These are phyloP conservation scores for Pseudisothecium myosuroides DNA, from an alignment of 225 moss, liverwort and hornwort genomes.

Conservation along the genomic window DNA sequence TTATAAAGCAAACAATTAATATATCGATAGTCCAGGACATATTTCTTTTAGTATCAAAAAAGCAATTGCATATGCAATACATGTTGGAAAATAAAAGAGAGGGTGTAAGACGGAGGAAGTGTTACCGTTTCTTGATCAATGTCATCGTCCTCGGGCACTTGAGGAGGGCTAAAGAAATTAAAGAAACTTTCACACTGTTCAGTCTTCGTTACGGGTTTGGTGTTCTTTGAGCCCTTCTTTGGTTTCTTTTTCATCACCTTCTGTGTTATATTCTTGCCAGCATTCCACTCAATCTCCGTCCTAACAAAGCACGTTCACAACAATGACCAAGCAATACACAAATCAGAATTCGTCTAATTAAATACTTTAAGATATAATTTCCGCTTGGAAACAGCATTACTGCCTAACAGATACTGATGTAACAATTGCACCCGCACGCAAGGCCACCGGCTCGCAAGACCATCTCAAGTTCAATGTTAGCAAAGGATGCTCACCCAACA, in stretches of 20 bases:
- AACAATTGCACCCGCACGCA: not conserved
- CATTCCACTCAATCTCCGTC: slow-evolving; percentile 70
- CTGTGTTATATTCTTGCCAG: slow-evolving; percentile 62
- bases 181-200: slow-evolving; percentile 93
- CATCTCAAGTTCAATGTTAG: not conserved
- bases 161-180: slow-evolving; percentile 84
- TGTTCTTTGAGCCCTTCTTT: slow-evolving; percentile 79
- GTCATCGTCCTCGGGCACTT: slow-evolving; percentile 94
- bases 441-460: not conserved
- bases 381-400: not conserved
- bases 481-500: slow-evolving; percentile 49
- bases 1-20: not conserved
- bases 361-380: not conserved
- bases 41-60: not conserved
- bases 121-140: slow-evolving; percentile 80
- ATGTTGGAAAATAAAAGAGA: not conserved
- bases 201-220: slow-evolving; percentile 82
- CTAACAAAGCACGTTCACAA: slow-evolving; percentile 8
- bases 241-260: slow-evolving; percentile 90
- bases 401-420: not conserved
- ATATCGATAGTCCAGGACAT: not conserved
- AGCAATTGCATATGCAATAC: not conserved
- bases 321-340: not conserved
- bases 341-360: not conserved
- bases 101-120: not conserved